Base-by-base conservation (phyloP, 106 monocot genomes). In the Ottelia alismoides region DNA sequence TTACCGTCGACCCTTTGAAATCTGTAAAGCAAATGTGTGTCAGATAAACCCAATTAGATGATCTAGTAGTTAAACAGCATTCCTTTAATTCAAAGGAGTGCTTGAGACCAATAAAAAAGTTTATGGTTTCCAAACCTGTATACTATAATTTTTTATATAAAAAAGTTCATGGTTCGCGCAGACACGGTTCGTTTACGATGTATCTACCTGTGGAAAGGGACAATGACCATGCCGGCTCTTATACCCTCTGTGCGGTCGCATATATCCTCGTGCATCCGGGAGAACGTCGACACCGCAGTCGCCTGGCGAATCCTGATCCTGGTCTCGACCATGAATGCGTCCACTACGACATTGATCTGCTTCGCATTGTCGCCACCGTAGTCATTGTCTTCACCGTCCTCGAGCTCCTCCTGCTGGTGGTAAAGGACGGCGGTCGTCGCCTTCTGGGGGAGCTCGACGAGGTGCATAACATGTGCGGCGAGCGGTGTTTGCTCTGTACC, bases 171-270 rank as follows among this genome's bases (percentile, higher is more conserved):
- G n/a, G n/a, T n/a, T n/a, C n/a, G n/a, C n/a, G n/a, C n/a, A n/a
- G n/a, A n/a, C n/a, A n/a, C n/a, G n/a, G n/a, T n/a, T n/a, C n/a
- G n/a, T n/a, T n/a, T n/a, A n/a, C n/a, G n/a, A 29, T 51, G 58
- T 27, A 57, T 65, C 19, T 54, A 58, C 52, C 55, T 78, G 58
- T 92, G 92, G 61, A 92, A 92, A 0, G 85, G 92, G 11, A 82
- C 28, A 11, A 92, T 17, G 20, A 85, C 19, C 22, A 92, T 45
- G 11, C 81, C 50, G 3, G 69, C 80, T 20, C 72, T 51, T 16
- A 69, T 60, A 12, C 75, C 67, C 43, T 66, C 79, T 0, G 92
- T 76, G 12, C 64, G 63, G 10, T 56, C 60, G 63, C 70, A 75
- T 20, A 91, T 70, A 54, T 85, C 77, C 56, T 64, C 67, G 52